These are phyloP conservation scores for Calonectria henricotiae DNA, from an alignment of 2,329 filamentous ascomycete species.

Conservation along the genomic window DNA sequence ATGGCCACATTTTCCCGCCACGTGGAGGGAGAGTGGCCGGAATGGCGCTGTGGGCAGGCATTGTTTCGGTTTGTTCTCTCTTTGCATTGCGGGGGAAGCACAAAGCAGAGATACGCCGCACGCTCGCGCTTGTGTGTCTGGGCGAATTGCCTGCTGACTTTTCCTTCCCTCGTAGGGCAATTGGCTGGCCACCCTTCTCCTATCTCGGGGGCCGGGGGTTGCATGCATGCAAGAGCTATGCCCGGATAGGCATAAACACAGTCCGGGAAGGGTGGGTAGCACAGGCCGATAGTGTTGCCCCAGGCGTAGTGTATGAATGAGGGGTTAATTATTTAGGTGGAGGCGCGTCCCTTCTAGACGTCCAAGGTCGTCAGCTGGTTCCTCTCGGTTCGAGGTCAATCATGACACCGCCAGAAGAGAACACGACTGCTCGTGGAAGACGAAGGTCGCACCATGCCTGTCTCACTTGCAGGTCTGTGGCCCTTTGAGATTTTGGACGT, in stretches of 20 bases:
- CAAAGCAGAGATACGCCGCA: not conserved
- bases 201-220: conserved; percentile 22
- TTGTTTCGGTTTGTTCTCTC: not conserved
- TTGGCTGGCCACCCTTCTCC: conserved; percentile 15
- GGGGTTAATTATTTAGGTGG: conserved; percentile 36
- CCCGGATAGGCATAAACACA: conserved; percentile 22
- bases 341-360: conserved; percentile 43
- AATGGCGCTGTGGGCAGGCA: conserved; percentile 15
- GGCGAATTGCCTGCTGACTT: conserved; percentile 10
- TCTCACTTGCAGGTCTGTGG: conserved; percentile 65
- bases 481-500: not conserved
- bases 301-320: conserved; percentile 17
- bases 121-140: not conserved
- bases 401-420: conserved; percentile 57
- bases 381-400: conserved; percentile 36
- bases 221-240: conserved; percentile 14
- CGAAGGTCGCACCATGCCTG: conserved; percentile 62
- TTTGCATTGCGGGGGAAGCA: not conserved
- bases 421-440: conserved; percentile 55
- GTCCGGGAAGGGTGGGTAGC: conserved; percentile 21
- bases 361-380: conserved; percentile 33
- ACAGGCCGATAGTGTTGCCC: conserved; percentile 27
- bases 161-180: conserved; percentile 14
- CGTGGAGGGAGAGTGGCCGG: conserved; percentile 13
- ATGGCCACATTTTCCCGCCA: conserved; percentile 20